A percentile compares a stretch with the other conserved stretches of the same genome.
phyloP scores from a whole-genome alignment of 1,139 yeast genomes.

The Zygotorulaspora mrakii region DNA sequence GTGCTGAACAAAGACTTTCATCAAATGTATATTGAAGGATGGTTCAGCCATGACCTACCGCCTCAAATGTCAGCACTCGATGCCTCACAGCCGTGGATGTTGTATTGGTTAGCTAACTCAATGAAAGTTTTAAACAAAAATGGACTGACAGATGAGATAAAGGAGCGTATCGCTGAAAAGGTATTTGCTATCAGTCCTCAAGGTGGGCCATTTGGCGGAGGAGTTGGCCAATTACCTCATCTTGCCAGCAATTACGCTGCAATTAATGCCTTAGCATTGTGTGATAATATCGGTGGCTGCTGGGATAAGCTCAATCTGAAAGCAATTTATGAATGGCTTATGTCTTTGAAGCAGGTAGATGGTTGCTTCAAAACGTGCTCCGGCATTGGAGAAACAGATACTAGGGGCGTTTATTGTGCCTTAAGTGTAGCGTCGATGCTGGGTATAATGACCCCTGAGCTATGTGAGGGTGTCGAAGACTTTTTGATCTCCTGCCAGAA shows the following conservation, averaged over 20 bases:
- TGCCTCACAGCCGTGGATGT: conserved; percentile 88
- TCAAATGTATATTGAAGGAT: conserved; percentile 39
- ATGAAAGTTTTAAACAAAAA: conserved; percentile 41
- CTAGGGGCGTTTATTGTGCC: conserved; percentile 85
- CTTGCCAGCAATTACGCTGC: conserved; percentile 84
- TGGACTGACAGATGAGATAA: conserved; percentile 24
- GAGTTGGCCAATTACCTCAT: conserved; percentile 75
- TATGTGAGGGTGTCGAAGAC: conserved; percentile 49
- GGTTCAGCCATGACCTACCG: conserved; percentile 41
- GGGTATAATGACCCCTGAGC: conserved; percentile 57
- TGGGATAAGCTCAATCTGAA: conserved; percentile 47
- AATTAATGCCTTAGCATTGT: conserved; percentile 54
- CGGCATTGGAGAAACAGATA: conserved; percentile 71
- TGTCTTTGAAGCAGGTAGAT: conserved; percentile 56
- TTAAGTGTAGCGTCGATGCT: conserved; percentile 69
- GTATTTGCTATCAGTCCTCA: conserved; percentile 25
- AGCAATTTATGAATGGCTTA: conserved; percentile 59
- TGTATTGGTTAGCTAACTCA: conserved; percentile 78
- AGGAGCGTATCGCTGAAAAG: conserved; percentile 26
- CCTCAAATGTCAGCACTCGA: conserved; percentile 52
- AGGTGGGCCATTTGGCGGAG: conserved; percentile 82
- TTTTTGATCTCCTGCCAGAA: conserved; percentile 80
- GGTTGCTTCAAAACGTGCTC: conserved; percentile 49
- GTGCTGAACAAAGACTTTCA: conserved; percentile 39
- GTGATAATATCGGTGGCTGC: conserved; percentile 44